These are phyloP conservation scores for Tephrocybe sp. DNA, from an alignment of 768 basidiomycete genomes.

Conservation along the genomic window DNA sequence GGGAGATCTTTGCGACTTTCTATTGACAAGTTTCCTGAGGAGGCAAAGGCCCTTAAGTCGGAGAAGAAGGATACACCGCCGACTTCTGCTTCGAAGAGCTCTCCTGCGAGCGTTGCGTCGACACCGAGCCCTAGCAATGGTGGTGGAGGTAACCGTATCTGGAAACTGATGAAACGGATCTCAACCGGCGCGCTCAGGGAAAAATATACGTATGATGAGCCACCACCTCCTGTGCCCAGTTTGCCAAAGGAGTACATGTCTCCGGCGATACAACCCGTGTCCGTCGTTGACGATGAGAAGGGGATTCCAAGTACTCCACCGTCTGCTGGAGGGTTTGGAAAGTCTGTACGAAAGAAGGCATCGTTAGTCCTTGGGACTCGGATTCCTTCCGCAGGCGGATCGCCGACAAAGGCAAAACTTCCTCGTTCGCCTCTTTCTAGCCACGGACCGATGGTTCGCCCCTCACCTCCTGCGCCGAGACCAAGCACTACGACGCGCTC, in stretches of 20 bases:
- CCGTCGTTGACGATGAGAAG: neutral
- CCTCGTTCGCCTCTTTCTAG: constrained; percentile 3
- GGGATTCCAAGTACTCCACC: neutral
- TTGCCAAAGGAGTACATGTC: constrained; percentile 43
- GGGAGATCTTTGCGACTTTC: constrained; percentile 30
- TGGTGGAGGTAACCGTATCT: constrained; percentile 42
- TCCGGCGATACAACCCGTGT: neutral
- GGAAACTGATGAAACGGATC: constrained; percentile 70
- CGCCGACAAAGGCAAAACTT: neutral
- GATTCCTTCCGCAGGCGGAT: neutral
- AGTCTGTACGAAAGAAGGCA: constrained; percentile 14
- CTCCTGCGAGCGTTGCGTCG: constrained; percentile 10
- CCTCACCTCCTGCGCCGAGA: constrained; percentile 13
- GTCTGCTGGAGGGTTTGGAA: constrained; percentile 6
- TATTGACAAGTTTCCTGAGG: constrained; percentile 27
- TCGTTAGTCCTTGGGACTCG: constrained; percentile 10
- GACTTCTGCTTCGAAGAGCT: neutral
- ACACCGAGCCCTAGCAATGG: constrained; percentile 12
- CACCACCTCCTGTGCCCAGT: constrained; percentile 55
- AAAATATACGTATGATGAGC: constrained; percentile 32
- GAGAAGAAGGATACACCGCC: neutral
- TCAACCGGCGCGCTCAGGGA: constrained; percentile 64
- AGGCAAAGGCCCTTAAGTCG: neutral
- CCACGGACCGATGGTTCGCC: neutral
- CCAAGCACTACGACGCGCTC: constrained; percentile 53